Evolutionary conservation across 768 basidiomycete species (phyloP).

Genomic region (Kwoniella mangroviensis): DNA sequence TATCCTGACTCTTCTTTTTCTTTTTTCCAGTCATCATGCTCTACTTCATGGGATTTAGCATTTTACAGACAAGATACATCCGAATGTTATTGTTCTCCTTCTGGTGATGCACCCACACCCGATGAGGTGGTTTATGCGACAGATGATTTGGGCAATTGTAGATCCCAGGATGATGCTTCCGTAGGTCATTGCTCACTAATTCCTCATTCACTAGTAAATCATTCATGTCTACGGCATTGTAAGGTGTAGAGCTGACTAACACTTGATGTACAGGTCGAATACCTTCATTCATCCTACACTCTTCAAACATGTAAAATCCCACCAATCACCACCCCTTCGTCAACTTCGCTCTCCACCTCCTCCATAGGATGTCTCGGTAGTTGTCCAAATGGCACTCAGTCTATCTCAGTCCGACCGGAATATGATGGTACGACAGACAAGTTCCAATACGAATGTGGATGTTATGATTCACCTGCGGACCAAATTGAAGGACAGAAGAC

Average conservation of each 20-base stretch:
- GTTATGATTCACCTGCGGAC: slow-evolving; percentile 2
- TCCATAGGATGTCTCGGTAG: slow-evolving; percentile 6
- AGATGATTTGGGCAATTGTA: slow-evolving; percentile 19
- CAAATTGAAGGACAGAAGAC: slow-evolving; percentile 5
- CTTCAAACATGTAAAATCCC: slow-evolving; percentile 14
- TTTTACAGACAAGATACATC: slow-evolving; percentile 17
- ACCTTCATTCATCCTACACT: slow-evolving; percentile 13
- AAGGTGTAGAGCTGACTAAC: no score
- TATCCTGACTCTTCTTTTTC: background rate
- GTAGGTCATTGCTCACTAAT: slow-evolving; percentile 2
- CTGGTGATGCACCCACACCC: slow-evolving; percentile 10
- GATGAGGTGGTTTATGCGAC: slow-evolving; percentile 19
- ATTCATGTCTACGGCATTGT: no score
- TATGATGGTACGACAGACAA: slow-evolving; percentile 2
- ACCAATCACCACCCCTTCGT: slow-evolving; percentile 4
- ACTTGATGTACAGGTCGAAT: slow-evolving; percentile 13
- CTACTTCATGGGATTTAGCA: slow-evolving; percentile 7
- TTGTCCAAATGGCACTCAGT: background rate
- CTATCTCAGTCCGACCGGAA: slow-evolving; percentile 9
- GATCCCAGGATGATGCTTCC: slow-evolving; percentile 21
- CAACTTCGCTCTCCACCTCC: background rate
- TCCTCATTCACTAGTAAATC: no score
- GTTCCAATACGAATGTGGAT: slow-evolving; percentile 20
- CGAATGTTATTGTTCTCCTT: slow-evolving; percentile 18
- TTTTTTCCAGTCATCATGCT: slow-evolving; percentile 5